Evolutionary conservation across 768 basidiomycete species (phyloP).

Genomic region (Podaxis pistillaris): DNA sequence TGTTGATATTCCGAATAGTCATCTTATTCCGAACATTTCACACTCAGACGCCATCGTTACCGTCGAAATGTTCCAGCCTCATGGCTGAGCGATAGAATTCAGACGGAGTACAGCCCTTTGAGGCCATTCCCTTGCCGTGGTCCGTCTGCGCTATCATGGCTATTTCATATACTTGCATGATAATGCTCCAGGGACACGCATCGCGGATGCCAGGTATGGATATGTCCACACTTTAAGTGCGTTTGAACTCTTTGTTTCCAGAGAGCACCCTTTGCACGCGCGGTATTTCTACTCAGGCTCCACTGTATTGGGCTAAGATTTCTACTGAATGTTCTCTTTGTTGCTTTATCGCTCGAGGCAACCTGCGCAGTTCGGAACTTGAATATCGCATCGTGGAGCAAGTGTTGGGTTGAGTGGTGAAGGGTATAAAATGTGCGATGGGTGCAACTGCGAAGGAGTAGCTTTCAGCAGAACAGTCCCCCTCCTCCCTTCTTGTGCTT

Average conservation of each 20-base stretch:
- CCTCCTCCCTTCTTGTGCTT: not conserved
- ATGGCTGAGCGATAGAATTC: not conserved
- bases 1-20: not conserved
- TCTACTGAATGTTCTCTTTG: not conserved
- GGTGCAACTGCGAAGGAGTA: not conserved
- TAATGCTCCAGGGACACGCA: not conserved
- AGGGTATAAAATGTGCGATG: slow-evolving; percentile 5
- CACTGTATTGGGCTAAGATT: not conserved
- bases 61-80: slow-evolving; percentile 10
- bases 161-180: not conserved
- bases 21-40: slow-evolving; percentile 6
- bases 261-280: not conserved
- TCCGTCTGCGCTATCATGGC: not conserved
- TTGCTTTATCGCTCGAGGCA: not conserved
- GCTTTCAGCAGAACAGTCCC: not conserved
- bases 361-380: not conserved
- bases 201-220: slow-evolving; percentile 5
- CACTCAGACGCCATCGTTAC: slow-evolving; percentile 5
- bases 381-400: not conserved
- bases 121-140: not conserved
- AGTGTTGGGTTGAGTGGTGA: not conserved
- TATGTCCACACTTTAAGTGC: slow-evolving; percentile 3
- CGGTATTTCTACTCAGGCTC: not conserved
- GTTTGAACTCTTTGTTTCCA: not conserved
- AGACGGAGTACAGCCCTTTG: not conserved